These are phyloP conservation scores for Inga leiocalycina DNA, from an alignment of 306 rosid species.

Conservation along the genomic window DNA sequence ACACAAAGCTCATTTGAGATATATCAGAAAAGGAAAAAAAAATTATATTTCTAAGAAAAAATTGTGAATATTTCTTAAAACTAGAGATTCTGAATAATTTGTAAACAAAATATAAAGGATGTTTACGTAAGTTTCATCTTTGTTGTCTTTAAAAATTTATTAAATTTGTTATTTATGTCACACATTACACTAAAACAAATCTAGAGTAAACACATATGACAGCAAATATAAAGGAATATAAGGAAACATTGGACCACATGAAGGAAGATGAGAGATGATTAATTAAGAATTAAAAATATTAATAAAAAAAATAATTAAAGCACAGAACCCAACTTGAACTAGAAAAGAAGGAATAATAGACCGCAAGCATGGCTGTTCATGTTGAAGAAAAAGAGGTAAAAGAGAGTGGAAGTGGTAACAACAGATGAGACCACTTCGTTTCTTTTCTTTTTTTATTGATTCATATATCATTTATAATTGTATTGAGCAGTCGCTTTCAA, in stretches of 20 bases:
- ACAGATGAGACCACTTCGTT: slow-evolving; percentile 32
- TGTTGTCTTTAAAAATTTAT: too few species aligned
- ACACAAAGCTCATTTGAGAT: background rate
- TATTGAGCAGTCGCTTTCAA: slow-evolving; percentile 14
- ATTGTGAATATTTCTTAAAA: background rate
- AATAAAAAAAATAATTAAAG: background rate
- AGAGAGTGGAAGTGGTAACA: background rate
- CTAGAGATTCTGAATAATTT: background rate
- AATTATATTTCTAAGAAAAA: background rate
- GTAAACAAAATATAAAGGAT: background rate
- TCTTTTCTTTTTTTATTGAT: background rate
- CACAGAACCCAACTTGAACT: slow-evolving; percentile 8
- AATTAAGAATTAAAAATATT: background rate
- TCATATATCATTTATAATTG: background rate
- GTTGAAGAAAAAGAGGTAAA: background rate
- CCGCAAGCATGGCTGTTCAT: slow-evolving; percentile 31
- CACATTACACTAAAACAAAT: background rate
- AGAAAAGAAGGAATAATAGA: slow-evolving; percentile 53
- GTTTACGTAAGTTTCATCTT: background rate
- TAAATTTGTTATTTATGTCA: background rate
- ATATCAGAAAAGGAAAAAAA: background rate
- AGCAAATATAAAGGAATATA: background rate
- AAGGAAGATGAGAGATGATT: background rate
- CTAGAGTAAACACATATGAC: background rate
- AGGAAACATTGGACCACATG: slow-evolving; percentile 22